Evolutionary conservation across 179 eudicot genomes (phyloP).

Genomic region (Drosera spatulata): DNA sequence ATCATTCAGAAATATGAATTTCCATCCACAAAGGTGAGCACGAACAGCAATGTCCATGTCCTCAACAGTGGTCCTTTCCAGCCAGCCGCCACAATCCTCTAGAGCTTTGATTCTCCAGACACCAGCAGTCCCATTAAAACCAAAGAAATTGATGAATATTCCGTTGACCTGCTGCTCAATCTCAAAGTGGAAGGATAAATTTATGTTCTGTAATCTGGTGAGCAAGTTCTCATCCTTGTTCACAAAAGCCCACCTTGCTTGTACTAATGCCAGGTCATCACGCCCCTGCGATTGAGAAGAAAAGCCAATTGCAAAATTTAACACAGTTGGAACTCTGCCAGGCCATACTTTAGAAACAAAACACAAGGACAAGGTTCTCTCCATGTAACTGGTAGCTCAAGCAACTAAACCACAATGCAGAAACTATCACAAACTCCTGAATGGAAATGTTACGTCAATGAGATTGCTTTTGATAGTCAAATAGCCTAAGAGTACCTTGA

Average conservation of each 20-base stretch:
- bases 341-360: too few species aligned
- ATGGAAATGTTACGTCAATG: too few species aligned
- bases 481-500: slow-evolving; percentile 43
- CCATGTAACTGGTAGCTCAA: too few species aligned
- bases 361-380: too few species aligned
- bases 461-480: too few species aligned
- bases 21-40: slow-evolving; percentile 48
- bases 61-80: slow-evolving; percentile 47
- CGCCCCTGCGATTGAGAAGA: neutral
- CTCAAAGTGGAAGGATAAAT: slow-evolving; percentile 90
- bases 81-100: slow-evolving; percentile 92
- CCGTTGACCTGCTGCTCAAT: slow-evolving; percentile 76
- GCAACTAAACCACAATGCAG: too few species aligned
- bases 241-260: slow-evolving; percentile 1
- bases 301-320: too few species aligned
- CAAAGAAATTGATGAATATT: slow-evolving; percentile 47
- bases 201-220: slow-evolving; percentile 59
- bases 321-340: too few species aligned
- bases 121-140: slow-evolving; percentile 98
- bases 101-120: slow-evolving; percentile 97
- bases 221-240: slow-evolving; percentile 2
- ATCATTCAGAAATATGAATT: slow-evolving; percentile 41
- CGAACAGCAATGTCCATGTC: too few species aligned
- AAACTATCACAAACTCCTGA: too few species aligned
- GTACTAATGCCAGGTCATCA: slow-evolving; percentile 3